These are phyloP conservation scores for Candida koratica DNA, from an alignment of 805 yeast genomes.

Conservation along the genomic window DNA sequence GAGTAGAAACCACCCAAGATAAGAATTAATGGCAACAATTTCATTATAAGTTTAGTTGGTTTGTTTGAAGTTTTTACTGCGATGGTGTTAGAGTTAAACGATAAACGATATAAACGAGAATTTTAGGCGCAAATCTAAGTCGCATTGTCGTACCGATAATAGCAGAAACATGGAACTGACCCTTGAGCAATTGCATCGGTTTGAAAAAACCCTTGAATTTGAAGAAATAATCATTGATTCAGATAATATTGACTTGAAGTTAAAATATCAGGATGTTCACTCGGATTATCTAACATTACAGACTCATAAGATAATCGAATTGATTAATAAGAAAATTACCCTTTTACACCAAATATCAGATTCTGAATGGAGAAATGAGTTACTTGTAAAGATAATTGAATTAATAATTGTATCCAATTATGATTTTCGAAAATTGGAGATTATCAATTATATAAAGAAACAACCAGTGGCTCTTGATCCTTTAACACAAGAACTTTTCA, in stretches of 20 bases:
- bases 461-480: slow-evolving; percentile 3
- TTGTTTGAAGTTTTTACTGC: not conserved
- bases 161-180: not conserved
- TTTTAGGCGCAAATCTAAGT: not conserved
- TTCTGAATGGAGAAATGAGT: slow-evolving; percentile 8
- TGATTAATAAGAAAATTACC: slow-evolving; percentile 31
- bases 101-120: slow-evolving; percentile 1
- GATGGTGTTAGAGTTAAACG: not conserved
- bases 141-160: not conserved
- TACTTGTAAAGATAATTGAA: slow-evolving; percentile 28
- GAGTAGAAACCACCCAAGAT: slow-evolving; percentile 23
- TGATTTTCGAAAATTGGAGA: slow-evolving; percentile 30
- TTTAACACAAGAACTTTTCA: slow-evolving; percentile 7
- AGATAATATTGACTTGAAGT: slow-evolving; percentile 10
- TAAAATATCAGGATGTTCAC: slow-evolving; percentile 30
- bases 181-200: slow-evolving; percentile 1
- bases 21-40: slow-evolving; percentile 21
- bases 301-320: slow-evolving; percentile 20
- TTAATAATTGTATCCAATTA: slow-evolving; percentile 28
- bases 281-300: slow-evolving; percentile 29
- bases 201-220: slow-evolving; percentile 4
- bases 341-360: slow-evolving; percentile 15
- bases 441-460: slow-evolving; percentile 14
- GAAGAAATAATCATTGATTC: not conserved
- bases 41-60: slow-evolving; percentile 19